Evolutionary conservation across 2,329 filamentous ascomycete species (phyloP), one percentile per base, ranked within the genome.

Genomic region (Phoma sp.): DNA sequence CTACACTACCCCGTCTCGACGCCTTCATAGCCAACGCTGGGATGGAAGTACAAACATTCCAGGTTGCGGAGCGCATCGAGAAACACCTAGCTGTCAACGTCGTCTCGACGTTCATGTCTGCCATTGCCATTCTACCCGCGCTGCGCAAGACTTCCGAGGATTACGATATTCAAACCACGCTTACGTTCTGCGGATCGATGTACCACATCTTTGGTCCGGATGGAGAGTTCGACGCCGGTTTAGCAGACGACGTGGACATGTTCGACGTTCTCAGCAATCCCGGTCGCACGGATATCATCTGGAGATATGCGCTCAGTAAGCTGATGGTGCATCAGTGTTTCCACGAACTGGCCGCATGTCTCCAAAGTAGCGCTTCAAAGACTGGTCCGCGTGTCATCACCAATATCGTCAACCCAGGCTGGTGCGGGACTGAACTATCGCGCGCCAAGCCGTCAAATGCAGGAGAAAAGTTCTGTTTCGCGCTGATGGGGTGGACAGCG

Each of bases 1-100:
- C 32, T 9, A 32, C 45, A 8, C 47, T 62, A 0, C 29, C 37
- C 2, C 57, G 60, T 6, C 49, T 62, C n/a, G 57, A 62, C 17
- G 53, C 43, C 10, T 55, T 62, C 38, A 46, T 60, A n/a, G 57
- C 52, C 12, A 62, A 62, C 32, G 57, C 60, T 12, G 60, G 45
- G 17, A 50, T 60, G 39, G 49, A 56, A 21, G 9, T 53, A 3
- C 46, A 50, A 27, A 46, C 45, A 7, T 62, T 43, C 31, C 32
- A 43, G 24, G 21, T 36, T 3, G 61, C 59, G 5, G 67, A 71
- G 51, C 65, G 57, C 27, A 60, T 65, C 36, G 70, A 73, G 51
- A 57, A 47, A 8, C 64, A 64, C 6, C 53, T 73, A 12, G 61
- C 62, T 0, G 62, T 69, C 48, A 73, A 73, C 49, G 70, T 70